Base-by-base conservation (phyloP, 768 basidiomycete genomes). In the Phylloporus rhodoxanthus region DNA sequence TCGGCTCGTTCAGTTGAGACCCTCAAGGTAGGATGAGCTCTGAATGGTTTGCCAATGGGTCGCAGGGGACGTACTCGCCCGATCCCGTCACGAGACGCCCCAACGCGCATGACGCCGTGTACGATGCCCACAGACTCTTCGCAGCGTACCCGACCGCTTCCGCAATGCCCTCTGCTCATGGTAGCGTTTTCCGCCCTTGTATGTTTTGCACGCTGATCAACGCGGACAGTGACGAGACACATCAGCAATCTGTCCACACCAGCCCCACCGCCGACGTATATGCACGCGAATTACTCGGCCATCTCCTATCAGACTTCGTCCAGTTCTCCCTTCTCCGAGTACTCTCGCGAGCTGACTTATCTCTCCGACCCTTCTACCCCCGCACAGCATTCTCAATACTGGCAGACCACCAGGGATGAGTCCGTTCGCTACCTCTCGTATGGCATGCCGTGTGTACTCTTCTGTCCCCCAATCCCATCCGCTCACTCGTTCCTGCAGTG, bases 141-240 rank as follows among this genome's bases (percentile, higher is more conserved):
- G 77, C 80, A 4, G 72, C 77, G 29, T 90, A 87, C 64, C 85
- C 88, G 33, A 75, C 84, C 59, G 84, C 84, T 33, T 88, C 87
- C 51, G 82, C 84, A 23, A 85, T 82, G 4, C 86, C 87, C n/a
- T 78, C 85, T 8, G 74, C 80, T 32, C 87, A 90, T 61, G 85
- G 88, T 87, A 61, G 68, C 38, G 29, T 39, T 33, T 10, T 33
- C 13, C 9, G 17, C 25, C 28, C 6, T 25, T 36, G 51, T 44
- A 26, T 40, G 26, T 44, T 55, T 9, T 54, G 5, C 10, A 25
- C 5, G 53, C 52, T 62, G 55, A 61, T 61, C 57, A 47, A 61
- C 1, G 11, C n/a, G 55, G 23, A 38, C 51, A 90, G 88, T 84
- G 37, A 74, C 84, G 20, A 72, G 84, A 26, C 87, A 89, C 68